A percentile compares a stretch with the other conserved stretches of the same genome.
Conservation (phyloP, 2,329 filamentous ascomycete species). For the Nothophaeocryptopus gaeumannii region DNA sequence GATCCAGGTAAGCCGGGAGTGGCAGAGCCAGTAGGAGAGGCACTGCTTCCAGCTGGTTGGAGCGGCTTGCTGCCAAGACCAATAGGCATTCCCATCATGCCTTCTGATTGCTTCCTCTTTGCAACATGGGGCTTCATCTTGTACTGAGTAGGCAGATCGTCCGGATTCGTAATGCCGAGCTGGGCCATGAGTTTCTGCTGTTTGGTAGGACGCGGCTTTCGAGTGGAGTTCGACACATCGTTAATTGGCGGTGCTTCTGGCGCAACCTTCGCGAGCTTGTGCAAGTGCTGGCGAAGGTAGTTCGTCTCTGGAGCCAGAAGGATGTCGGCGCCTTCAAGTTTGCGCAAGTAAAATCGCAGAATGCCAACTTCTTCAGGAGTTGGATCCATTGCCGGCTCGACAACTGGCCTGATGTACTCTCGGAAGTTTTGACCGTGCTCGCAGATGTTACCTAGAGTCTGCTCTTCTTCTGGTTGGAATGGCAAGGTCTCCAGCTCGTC, state of each 20-base stretch:
- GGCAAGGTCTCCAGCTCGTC: slow-evolving; percentile 72
- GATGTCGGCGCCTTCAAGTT: slow-evolving; percentile 95
- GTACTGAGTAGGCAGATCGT: slow-evolving; percentile 80
- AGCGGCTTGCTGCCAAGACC: slow-evolving; percentile 24
- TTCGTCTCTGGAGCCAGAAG: slow-evolving; percentile 92
- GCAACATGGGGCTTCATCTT: slow-evolving; percentile 72
- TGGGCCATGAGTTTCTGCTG: slow-evolving; percentile 91
- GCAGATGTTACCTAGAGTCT: slow-evolving; percentile 80
- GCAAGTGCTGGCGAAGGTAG: slow-evolving; percentile 90
- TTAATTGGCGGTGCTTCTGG: slow-evolving; percentile 80
- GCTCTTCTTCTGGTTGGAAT: slow-evolving; percentile 94
- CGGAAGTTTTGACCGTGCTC: slow-evolving; percentile 81
- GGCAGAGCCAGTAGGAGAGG: slow-evolving; percentile 27
- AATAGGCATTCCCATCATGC: slow-evolving; percentile 15
- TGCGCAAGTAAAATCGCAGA: slow-evolving; percentile 91
- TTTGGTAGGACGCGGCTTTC: slow-evolving; percentile 94
- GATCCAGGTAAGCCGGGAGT: slow-evolving; percentile 23
- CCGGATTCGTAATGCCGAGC: slow-evolving; percentile 82
- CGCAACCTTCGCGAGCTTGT: slow-evolving; percentile 91
- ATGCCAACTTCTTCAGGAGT: slow-evolving; percentile 84
- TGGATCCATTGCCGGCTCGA: slow-evolving; percentile 70
- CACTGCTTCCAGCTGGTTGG: slow-evolving; percentile 30
- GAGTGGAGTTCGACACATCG: slow-evolving; percentile 82
- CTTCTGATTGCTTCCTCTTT: slow-evolving; percentile 60
- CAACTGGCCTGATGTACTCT: slow-evolving; percentile 74